Base-by-base conservation (phyloP, 1,284 basidiomycete species). In the Sphaerobolus stellatus region DNA sequence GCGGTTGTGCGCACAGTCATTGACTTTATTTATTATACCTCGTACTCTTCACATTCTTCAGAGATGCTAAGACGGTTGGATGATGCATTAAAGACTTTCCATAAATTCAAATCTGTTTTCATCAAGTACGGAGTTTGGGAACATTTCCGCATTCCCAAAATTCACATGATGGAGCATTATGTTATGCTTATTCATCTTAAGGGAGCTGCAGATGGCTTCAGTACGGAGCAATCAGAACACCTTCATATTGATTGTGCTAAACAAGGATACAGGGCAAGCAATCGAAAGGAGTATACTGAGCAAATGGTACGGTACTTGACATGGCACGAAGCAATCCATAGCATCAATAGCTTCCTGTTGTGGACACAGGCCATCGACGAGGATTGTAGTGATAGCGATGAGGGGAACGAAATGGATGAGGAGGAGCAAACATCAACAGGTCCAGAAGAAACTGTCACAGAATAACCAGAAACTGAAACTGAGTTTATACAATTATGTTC, bases 111-210 rank as follows among this genome's bases (percentile, higher is more conserved):
- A 0, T 14, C 62, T 3, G 57, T 72, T 2, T 78, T 77, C 52
- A 46, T 64, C 6, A 53, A 58, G 1, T 27, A 25, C 5, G 65
- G 64, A 5, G 64, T 69, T 2, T 59, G 64, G 3, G 46, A 62
- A 1, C 56, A 71, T 43, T 73, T 77, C 62, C 71, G 74, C 50
- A 70, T 76, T 29, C 68, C 66, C 1, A 77, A 66, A 44, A 41
- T 66, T 8, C 62, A 65, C 45, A 25, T 45, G 25, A 51, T 66
- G 4, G 30, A 49, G 27, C 71, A 74, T 48, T 75, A 74, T 50
- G 46, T 64, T 4, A 49, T 61, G 0, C 55, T 57, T 11, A 73
- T 75, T 28, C 56, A 49, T 6, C 46, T 53, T 0, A 61, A 62
- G 13, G 68, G 73, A 1, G 66, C 61, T 11, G 57, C 68, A 0